Evolutionary conservation across 768 basidiomycete genomes (phyloP), one percentile per base, ranked within the genome.

Genomic region (Chalciporus piperatus): DNA sequence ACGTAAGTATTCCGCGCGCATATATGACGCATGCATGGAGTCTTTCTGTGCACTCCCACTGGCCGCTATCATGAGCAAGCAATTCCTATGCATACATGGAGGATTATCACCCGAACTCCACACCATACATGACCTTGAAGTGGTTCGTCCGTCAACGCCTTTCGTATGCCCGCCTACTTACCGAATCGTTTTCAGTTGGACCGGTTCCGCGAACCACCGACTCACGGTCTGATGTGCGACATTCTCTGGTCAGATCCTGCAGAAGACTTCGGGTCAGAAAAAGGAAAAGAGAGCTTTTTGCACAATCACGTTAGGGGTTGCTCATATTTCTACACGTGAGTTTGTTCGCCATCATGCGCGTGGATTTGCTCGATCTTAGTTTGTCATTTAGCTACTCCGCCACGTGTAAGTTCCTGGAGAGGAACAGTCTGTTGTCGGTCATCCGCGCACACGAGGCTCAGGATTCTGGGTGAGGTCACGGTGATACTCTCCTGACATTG

Each of bases 371-470:
- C 20, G 30, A 46, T 41, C 46, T 38, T 6, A 16, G 35, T 14
- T 37, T 37, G 35, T 16, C 50, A 39, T 40, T 12, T 59, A 83
- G 83, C 8, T 98, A 93, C 63, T 81, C 84, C 20, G 96, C 96
- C 5, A 92, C 92, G 5, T 94, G 92, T 67, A 81, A 88, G 55
- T 99, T 99, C 77, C 77, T 99, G 16, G 92, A 96, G 64, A 80
- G 92, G 41, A 99, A 98, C 63, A 82, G 82, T 43, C 73, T 99
- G 10, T 73, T 99, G n/a, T 90, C 91, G 7, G 81, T 98, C 60
- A 95, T 99, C 55, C 85, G 96, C 25, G 96, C 92, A 13, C 96
- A 98, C 57, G 96, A 98, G 72, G 96, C 93, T 2, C 96, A 98
- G 69, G 95, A 98, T 71, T 88, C 91, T 4, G 95, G 95, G 87